Conservation (phyloP, 768 basidiomycete species). For the Arthromyces matolae region DNA sequence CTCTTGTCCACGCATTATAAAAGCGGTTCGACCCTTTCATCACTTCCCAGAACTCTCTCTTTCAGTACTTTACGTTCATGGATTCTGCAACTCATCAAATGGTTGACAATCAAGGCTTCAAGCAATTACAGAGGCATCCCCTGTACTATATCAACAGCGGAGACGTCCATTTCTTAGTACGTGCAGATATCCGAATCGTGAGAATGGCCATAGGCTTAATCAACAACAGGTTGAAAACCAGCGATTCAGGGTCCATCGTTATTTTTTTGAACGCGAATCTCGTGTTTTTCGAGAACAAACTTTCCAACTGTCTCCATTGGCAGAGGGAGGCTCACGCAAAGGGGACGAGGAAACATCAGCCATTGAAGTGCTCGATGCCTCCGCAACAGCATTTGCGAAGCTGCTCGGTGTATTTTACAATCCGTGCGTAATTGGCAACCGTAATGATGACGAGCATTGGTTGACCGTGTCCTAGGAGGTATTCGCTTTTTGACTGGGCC, state of each 20-base stretch:
- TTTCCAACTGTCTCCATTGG: constrained; percentile 23
- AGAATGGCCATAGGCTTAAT: not conserved
- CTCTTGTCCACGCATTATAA: not conserved
- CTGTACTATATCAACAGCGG: constrained; percentile 53
- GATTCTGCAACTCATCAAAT: not conserved
- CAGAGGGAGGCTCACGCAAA: constrained; percentile 25
- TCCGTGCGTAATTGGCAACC: constrained; percentile 41
- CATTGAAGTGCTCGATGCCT: constrained; percentile 38
- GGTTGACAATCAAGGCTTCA: constrained; percentile 13
- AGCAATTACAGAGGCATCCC: constrained; percentile 22
- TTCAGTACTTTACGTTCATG: not conserved
- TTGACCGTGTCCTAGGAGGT: constrained; percentile 34
- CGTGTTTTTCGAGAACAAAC: constrained; percentile 39
- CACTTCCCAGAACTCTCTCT: not conserved
- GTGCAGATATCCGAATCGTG: constrained; percentile 12
- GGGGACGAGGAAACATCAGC: constrained; percentile 40
- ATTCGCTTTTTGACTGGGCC: constrained; percentile 50
- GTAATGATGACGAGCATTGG: not conserved
- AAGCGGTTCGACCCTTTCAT: too few relatives aligned
- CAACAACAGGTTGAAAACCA: constrained; percentile 59
- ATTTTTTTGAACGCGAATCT: constrained; percentile 64
- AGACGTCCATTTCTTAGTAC: constrained; percentile 51
- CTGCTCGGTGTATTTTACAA: constrained; percentile 59
- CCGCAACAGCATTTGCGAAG: constrained; percentile 36
- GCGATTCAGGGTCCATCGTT: constrained; percentile 55